These are phyloP conservation scores for Aegilops umbellulata DNA, from an alignment of 176 grass and related monocot species.

Conservation along the genomic window DNA sequence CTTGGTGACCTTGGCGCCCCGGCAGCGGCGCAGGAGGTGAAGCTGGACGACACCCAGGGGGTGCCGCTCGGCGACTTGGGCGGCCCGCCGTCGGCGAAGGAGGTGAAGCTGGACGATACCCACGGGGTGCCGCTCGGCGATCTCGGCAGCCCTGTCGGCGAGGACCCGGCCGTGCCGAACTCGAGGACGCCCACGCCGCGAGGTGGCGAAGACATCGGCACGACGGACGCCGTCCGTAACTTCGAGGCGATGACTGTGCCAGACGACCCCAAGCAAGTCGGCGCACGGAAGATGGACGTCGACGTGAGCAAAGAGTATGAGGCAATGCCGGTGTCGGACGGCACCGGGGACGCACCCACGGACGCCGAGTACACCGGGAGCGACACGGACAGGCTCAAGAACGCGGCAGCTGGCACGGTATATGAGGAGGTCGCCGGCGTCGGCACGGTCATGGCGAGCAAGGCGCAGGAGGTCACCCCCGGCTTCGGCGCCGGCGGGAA, in stretches of 20 bases:
- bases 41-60: slow-evolving; percentile 15
- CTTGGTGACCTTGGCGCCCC: too few relatives aligned
- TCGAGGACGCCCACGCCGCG: too few relatives aligned
- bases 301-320: neutral
- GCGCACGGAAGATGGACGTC: neutral
- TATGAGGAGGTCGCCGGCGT: slow-evolving; percentile 63
- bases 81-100: neutral
- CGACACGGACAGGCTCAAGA: slow-evolving; percentile 59
- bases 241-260: slow-evolving; percentile 64
- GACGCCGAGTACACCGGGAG: neutral
- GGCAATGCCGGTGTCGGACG: slow-evolving; percentile 22
- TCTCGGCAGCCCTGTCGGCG: too few relatives aligned
- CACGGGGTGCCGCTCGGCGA: too few relatives aligned
- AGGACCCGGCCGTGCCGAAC: too few relatives aligned
- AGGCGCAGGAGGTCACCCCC: slow-evolving; percentile 34
- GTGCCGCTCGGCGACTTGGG: slow-evolving; percentile 27
- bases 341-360: neutral
- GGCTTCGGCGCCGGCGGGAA: neutral
- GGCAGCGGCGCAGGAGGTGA: neutral
- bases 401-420: slow-evolving; percentile 41
- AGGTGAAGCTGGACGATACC: too few relatives aligned
- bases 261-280: slow-evolving; percentile 26
- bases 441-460: slow-evolving; percentile 37
- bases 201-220: too few relatives aligned
- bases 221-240: slow-evolving; percentile 15